Base-by-base conservation (phyloP, 2,329 filamentous ascomycete species). In the Sporothrix inflata region DNA sequence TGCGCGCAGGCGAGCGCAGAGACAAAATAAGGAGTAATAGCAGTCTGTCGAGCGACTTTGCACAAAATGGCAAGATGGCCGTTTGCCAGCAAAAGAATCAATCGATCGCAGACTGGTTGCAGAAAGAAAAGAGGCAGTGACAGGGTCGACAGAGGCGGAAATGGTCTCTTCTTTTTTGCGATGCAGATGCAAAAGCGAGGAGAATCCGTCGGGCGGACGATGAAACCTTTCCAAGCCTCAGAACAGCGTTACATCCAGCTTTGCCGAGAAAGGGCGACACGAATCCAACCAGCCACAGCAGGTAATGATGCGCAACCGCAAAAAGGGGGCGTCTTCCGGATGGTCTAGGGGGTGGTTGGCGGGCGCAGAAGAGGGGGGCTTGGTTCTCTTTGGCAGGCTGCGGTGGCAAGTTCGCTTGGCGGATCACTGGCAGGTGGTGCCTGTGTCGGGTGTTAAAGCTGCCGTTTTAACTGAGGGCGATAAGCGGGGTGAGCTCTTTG, bases 151-250 rank as follows among this genome's bases (percentile, higher is more conserved):
- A 27, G 34, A 24, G 66, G 21, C n/a, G 49, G 8, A 8, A 8
- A 14, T 34, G 45, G 34, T 63, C 63, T 67, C 24, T 19, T 12
- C 21, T 66, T 67, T n/a, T n/a, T n/a, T n/a, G n/a, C 45, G 45
- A 51, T 51, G 45, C 45, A 38, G 16, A n/a, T 40, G 65, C 24
- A 53, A 38, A 34, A 67, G 7, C 11, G 16, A 21, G 19, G n/a
- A 49, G 45, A 34, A 38, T 21, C 9, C 27, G 19, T 21, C 24
- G 27, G 65, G 45, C 27, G 65, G 65, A 67, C 65, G 53, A 70
- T 61, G 40, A 70, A 70, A 70, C 67, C 34, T n/a, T 34, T 60
- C 16, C 14, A 67, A 40, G 55, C 63, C 45, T 69, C 49, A 57
- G 21, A 47, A 60, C 16, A 69, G 67, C 21, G 67, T 69, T 60